These are phyloP conservation scores for Phytophthora sojae DNA, from an alignment of 352 stramenopile species.

Conservation along the genomic window DNA sequence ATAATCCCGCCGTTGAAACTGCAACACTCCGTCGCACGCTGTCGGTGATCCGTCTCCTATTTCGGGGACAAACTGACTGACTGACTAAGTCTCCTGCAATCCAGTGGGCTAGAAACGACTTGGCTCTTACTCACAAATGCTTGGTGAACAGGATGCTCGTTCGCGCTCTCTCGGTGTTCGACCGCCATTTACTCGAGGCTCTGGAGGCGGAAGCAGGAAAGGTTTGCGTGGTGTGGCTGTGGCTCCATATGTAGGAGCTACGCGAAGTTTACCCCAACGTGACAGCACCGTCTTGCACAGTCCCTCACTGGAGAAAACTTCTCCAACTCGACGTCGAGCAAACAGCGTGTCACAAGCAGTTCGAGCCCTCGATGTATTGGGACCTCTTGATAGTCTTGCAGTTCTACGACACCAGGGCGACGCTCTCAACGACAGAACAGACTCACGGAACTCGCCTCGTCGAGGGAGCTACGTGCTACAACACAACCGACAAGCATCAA, in stretches of 20 bases:
- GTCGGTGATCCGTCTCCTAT: neutral
- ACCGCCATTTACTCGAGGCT: neutral
- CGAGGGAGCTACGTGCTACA: slow-evolving; percentile 21
- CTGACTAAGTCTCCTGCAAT: slow-evolving; percentile 1
- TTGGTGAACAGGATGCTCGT: neutral
- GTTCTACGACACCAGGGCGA: slow-evolving; percentile 18
- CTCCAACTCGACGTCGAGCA: neutral
- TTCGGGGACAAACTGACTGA: neutral
- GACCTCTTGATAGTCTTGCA: slow-evolving; percentile 12
- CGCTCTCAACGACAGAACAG: neutral
- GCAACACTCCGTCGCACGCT: neutral
- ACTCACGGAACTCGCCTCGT: slow-evolving; percentile 6
- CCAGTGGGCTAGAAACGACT: neutral
- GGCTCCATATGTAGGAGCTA: slow-evolving; percentile 8
- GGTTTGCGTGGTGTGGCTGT: slow-evolving; percentile 18
- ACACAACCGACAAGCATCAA: neutral
- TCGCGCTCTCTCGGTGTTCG: neutral
- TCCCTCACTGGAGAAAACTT: neutral
- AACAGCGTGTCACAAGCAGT: slow-evolving; percentile 21
- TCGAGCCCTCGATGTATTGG: slow-evolving; percentile 6
- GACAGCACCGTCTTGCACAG: slow-evolving; percentile 14
- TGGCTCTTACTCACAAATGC: slow-evolving; percentile 4
- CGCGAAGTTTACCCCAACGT: slow-evolving; percentile 1
- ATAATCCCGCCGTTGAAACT: neutral
- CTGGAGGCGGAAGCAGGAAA: neutral